Evolutionary conservation across 2,329 filamentous ascomycete genomes (phyloP).

Genomic region (Fusarium zealandicum): DNA sequence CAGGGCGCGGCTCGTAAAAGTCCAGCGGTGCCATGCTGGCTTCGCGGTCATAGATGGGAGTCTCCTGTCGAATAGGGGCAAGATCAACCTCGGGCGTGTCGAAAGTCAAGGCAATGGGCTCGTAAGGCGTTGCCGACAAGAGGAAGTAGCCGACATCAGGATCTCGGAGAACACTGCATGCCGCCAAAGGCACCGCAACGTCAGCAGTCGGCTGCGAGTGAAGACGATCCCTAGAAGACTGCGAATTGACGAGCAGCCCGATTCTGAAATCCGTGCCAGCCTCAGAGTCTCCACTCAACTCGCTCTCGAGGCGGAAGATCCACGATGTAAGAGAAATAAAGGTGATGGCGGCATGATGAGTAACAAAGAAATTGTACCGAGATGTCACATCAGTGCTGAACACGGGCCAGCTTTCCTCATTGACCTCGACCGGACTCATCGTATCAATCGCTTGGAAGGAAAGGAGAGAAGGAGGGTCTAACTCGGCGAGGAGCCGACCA

Average conservation of each 20-base stretch:
- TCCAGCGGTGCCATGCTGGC: slow-evolving; percentile 55
- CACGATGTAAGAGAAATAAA: slow-evolving; percentile 67
- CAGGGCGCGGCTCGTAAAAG: slow-evolving; percentile 69
- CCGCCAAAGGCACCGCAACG: slow-evolving; percentile 58
- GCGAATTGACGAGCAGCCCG: slow-evolving; percentile 64
- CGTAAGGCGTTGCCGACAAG: slow-evolving; percentile 64
- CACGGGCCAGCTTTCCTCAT: slow-evolving; percentile 66
- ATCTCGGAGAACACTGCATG: slow-evolving; percentile 62
- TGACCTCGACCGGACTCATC: slow-evolving; percentile 61
- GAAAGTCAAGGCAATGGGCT: slow-evolving; percentile 66
- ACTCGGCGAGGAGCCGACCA: slow-evolving; percentile 48
- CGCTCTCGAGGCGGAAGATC: slow-evolving; percentile 69
- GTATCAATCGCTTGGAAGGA: slow-evolving; percentile 70
- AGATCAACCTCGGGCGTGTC: slow-evolving; percentile 64
- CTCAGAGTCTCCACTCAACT: slow-evolving; percentile 63
- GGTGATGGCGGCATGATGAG: slow-evolving; percentile 66
- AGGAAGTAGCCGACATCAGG: slow-evolving; percentile 71
- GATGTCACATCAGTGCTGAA: slow-evolving; percentile 68
- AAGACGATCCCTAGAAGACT: slow-evolving; percentile 64
- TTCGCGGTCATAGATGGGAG: slow-evolving; percentile 52
- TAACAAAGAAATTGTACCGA: slow-evolving; percentile 69
- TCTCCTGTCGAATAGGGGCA: slow-evolving; percentile 52
- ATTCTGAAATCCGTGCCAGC: slow-evolving; percentile 68
- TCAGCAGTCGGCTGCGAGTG: slow-evolving; percentile 61
- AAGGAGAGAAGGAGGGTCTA: slow-evolving; percentile 58